Conservation (phyloP, 2,329 filamentous ascomycete species). For the Neofusicoccum laricinum region DNA sequence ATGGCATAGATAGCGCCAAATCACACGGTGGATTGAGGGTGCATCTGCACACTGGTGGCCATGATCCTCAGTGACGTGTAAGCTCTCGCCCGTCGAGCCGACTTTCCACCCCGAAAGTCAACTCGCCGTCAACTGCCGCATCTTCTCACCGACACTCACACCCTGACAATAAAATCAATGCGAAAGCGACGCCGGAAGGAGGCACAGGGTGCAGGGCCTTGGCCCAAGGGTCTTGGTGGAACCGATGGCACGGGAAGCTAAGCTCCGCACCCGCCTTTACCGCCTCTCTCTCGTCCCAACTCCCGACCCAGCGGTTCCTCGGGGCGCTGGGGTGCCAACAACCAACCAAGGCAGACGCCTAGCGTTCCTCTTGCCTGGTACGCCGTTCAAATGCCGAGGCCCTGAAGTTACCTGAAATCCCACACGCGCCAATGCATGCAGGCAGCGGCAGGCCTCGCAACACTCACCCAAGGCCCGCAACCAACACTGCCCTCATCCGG, state of each 20-base stretch:
- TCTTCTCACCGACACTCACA: background rate
- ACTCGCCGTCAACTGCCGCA: background rate
- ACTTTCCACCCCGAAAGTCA: background rate
- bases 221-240: background rate
- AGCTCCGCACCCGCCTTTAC: background rate
- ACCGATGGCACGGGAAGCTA: background rate
- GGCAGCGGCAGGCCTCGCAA: too few relatives aligned
- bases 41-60: background rate
- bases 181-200: background rate
- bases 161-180: background rate
- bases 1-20: background rate
- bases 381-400: background rate
- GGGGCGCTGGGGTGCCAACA: background rate
- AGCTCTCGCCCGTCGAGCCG: background rate
- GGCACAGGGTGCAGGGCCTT: background rate
- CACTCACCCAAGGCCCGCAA: too few relatives aligned
- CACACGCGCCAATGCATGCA: too few relatives aligned
- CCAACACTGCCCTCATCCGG: too few relatives aligned
- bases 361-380: background rate
- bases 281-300: constrained; percentile 2
- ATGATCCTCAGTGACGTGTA: background rate
- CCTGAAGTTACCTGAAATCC: too few relatives aligned
- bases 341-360: background rate
- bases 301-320: background rate
- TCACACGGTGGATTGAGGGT: background rate